Evolutionary conservation across 139 green algal species (phyloP), one percentile per base, ranked within the genome.

Genomic region (Chlorella sp.): DNA sequence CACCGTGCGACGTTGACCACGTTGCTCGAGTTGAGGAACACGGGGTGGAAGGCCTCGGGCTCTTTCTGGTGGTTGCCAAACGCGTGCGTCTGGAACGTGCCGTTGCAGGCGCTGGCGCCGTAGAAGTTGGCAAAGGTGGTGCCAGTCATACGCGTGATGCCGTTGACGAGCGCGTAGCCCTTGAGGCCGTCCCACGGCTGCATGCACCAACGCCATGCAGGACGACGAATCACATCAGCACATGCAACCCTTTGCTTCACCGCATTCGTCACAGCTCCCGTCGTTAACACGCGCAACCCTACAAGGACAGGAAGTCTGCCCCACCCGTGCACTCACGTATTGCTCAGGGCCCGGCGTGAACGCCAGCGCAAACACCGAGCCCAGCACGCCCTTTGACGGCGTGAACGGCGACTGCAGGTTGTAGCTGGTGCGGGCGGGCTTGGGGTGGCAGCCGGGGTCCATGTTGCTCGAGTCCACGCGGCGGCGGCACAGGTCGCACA

Each of bases 41-140:
- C 77, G 1, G 82, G 85, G 62, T 88, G 80, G 72, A 82, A 86
- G 20, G 80, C 85, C 42, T 90, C 85, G 10, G 82, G 75, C 2
- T 66, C 69, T 32, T 80, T 69, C 5, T 33, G 31, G 70, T 90
- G 77, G 72, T 88, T 88, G 55, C 49, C 72, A 30, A 90, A 26
- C 1, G 82, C 85, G 55, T 80, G 82, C 1, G 66, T 60, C 4
- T 29, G 6, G 1, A 30, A 14, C 10, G 32, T 72, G 35, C 71
- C 62, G 23, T 34, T 51, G 67, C 75, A 85, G 32, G 71, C 74
- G 0, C 31, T 29, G 1, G 65, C 20, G 60, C 74, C 84, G 6
- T 75, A 29, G 74, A 87, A 90, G 69, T 84, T 68, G 1, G 77
- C 80, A 22, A 90, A 74, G 0, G 80, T 83, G 5, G 74, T 63